Evolutionary conservation across 306 rosid genomes (phyloP).

Genomic region (Mimosa pudica): DNA sequence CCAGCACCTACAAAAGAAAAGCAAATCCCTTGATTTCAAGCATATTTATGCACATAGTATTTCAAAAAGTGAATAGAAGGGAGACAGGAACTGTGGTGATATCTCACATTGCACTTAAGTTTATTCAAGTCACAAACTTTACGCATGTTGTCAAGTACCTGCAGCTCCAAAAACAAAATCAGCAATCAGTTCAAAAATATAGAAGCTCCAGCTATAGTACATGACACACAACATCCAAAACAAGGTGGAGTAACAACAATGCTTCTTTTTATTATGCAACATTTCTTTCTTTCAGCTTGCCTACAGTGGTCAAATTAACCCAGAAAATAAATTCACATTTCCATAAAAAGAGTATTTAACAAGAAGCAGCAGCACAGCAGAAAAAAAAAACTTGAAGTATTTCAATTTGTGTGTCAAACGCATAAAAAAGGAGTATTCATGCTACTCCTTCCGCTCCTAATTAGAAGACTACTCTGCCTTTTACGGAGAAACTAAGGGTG

Average conservation of each 20-base stretch:
- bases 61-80: not conserved
- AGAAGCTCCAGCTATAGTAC: not conserved
- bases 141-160: slow-evolving; percentile 89
- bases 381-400: not conserved
- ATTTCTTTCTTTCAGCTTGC: too few relatives aligned
- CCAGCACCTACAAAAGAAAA: slow-evolving; percentile 58
- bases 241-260: not conserved
- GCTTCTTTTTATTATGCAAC: too few relatives aligned
- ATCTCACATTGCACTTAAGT: slow-evolving; percentile 68
- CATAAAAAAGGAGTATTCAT: too few relatives aligned
- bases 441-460: too few relatives aligned
- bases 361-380: too few relatives aligned
- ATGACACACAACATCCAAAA: not conserved
- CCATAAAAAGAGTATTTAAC: too few relatives aligned
- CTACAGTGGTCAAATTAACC: too few relatives aligned
- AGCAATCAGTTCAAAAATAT: slow-evolving; percentile 20
- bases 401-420: not conserved
- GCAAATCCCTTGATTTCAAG: slow-evolving; percentile 17
- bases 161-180: slow-evolving; percentile 35
- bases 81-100: slow-evolving; percentile 3
- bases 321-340: too few relatives aligned
- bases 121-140: slow-evolving; percentile 72
- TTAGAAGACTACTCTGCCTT: too few relatives aligned
- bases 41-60: slow-evolving; percentile 2
- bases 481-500: too few relatives aligned